Evolutionary conservation across 2,329 filamentous ascomycete genomes (phyloP).

Genomic region (Dryadomyces quercivorus): DNA sequence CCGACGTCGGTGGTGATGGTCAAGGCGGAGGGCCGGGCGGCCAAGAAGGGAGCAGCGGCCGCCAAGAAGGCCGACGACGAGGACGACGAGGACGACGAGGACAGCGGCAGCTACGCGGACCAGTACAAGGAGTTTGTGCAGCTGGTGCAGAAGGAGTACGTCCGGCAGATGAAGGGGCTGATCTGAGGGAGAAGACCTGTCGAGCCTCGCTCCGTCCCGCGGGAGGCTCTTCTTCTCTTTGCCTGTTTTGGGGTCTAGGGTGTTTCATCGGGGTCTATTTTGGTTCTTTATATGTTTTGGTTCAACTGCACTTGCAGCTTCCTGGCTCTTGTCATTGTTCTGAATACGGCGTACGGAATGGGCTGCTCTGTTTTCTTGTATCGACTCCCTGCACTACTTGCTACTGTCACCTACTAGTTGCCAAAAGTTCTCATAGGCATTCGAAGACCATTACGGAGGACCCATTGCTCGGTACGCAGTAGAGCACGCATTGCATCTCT

Average conservation of each 20-base stretch:
- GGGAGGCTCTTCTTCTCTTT: no score
- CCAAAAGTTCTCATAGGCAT: not conserved
- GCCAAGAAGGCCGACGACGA: conserved; percentile 32
- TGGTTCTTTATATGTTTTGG: not conserved
- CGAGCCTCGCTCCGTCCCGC: no score
- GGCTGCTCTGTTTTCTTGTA: not conserved
- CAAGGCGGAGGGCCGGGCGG: conserved; percentile 17
- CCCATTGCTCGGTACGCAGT: no score
- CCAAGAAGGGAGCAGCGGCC: conserved; percentile 45
- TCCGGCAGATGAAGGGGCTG: conserved; percentile 34
- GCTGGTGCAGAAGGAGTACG: conserved; percentile 52
- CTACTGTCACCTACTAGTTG: not conserved
- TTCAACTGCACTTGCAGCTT: not conserved
- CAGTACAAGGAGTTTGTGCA: conserved; percentile 54
- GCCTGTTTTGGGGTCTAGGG: no score
- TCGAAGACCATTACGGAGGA: not conserved
- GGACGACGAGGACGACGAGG: conserved; percentile 34
- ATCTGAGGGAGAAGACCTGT: conserved; percentile 6
- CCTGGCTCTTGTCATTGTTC: not conserved
- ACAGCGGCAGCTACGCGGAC: conserved; percentile 49
- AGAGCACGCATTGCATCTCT: no score
- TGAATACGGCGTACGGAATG: not conserved
- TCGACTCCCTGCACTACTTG: not conserved
- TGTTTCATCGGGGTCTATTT: no score
- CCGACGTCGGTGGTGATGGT: conserved; percentile 95